A percentile compares a stretch with the other conserved stretches of the same genome.
phyloP scores from a whole-genome alignment of 768 basidiomycete genomes.

The Psilocybe subaeruginosa region DNA sequence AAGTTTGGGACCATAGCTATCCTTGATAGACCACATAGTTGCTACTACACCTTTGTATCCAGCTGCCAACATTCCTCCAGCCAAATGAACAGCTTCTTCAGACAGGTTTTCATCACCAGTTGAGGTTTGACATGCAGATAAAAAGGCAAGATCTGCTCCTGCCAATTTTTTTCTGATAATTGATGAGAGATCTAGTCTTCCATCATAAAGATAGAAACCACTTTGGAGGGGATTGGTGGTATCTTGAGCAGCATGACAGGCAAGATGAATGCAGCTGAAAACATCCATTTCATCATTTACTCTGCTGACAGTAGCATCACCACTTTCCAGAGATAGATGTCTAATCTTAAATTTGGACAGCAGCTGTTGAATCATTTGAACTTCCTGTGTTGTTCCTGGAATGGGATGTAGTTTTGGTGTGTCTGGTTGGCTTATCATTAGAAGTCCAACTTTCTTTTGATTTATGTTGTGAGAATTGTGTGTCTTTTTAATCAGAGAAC shows the following conservation, averaged over 20 bases:
- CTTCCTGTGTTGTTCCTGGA: neutral
- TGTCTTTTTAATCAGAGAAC: neutral
- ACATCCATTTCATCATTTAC: neutral
- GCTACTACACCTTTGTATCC: conserved; percentile 16
- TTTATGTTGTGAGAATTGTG: neutral
- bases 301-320: neutral
- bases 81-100: conserved; percentile 14
- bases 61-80: conserved; percentile 16
- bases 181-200: neutral
- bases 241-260: conserved; percentile 11
- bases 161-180: neutral
- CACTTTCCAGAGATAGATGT: neutral
- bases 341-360: neutral
- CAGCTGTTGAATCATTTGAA: neutral
- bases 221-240: conserved; percentile 4
- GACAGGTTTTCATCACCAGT: neutral
- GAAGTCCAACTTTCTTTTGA: neutral
- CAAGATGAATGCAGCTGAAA: conserved; percentile 6
- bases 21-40: conserved; percentile 20
- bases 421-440: conserved; percentile 14
- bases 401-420: neutral
- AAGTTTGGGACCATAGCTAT: conserved; percentile 2
- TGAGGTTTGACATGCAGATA: conserved; percentile 9
- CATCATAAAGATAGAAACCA: conserved; percentile 2
- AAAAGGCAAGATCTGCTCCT: conserved; percentile 9